phyloP scores from a whole-genome alignment of 306 rosid genomes.

The Quercus suber region DNA sequence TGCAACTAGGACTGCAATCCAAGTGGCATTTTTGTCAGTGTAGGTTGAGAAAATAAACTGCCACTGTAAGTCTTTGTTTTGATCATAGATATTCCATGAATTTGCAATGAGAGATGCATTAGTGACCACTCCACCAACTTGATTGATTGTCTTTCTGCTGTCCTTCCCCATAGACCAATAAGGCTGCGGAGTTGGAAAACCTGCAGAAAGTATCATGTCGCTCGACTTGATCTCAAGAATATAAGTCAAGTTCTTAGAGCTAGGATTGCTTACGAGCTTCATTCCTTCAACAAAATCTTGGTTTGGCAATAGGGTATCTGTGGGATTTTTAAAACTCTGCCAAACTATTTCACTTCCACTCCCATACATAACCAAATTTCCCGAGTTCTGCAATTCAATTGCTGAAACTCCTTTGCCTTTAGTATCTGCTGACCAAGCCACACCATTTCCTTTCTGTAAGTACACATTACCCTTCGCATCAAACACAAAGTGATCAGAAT shows the following conservation, averaged over 20 bases:
- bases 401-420: constrained; percentile 49
- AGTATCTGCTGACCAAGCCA: constrained; percentile 66
- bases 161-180: constrained; percentile 83
- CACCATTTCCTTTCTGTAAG: constrained; percentile 39
- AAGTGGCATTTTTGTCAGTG: constrained; percentile 43
- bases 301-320: constrained; percentile 64
- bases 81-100: constrained; percentile 82
- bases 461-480: constrained; percentile 54
- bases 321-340: constrained; percentile 88
- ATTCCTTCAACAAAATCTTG: constrained; percentile 76
- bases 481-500: constrained; percentile 65
- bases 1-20: constrained; percentile 78
- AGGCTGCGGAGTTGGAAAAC: constrained; percentile 62
- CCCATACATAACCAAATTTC: constrained; percentile 70
- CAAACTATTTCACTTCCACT: constrained; percentile 43
- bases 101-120: constrained; percentile 52
- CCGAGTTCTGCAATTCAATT: constrained; percentile 59
- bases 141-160: constrained; percentile 45
- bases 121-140: constrained; percentile 43
- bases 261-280: constrained; percentile 61
- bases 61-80: constrained; percentile 55
- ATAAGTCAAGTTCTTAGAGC: constrained; percentile 45
- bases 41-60: constrained; percentile 50
- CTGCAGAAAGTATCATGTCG: constrained; percentile 59
- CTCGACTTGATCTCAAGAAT: constrained; percentile 75